phyloP scores from a whole-genome alignment of 805 yeast species.

The Priceomyces medius region DNA sequence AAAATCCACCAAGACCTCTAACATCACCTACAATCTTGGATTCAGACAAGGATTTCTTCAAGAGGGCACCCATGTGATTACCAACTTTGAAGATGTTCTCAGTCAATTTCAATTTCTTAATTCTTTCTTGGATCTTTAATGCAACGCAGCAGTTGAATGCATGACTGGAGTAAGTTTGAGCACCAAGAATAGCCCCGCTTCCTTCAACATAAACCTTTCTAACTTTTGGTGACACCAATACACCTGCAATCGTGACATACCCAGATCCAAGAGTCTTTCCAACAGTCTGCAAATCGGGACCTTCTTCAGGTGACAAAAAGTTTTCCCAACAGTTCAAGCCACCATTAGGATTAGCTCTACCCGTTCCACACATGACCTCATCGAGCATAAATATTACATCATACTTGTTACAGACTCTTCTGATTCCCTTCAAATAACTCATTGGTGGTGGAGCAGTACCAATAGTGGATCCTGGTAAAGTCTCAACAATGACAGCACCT shows the following conservation, averaged over 20 bases:
- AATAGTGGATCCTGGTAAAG: constrained; percentile 27
- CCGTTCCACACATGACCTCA: constrained; percentile 40
- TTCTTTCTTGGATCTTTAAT: constrained; percentile 25
- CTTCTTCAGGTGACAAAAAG: constrained; percentile 21
- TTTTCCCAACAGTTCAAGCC: constrained; percentile 32
- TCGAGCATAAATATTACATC: constrained; percentile 30
- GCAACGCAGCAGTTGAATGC: constrained; percentile 30
- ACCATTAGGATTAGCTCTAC: constrained; percentile 26
- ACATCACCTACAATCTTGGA: constrained; percentile 49
- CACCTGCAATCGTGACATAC: constrained; percentile 29
- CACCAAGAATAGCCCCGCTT: constrained; percentile 21
- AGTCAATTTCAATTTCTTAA: constrained; percentile 33
- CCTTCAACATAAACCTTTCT: constrained; percentile 19
- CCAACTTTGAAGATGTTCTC: constrained; percentile 44
- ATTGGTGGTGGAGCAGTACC: constrained; percentile 29
- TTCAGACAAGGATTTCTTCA: constrained; percentile 16
- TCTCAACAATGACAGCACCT: constrained; percentile 25
- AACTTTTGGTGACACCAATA: constrained; percentile 28
- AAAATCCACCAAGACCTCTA: constrained; percentile 62
- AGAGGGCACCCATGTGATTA: constrained; percentile 38
- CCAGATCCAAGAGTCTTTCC: constrained; percentile 34
- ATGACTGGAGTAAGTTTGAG: constrained; percentile 26
- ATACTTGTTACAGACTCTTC: constrained; percentile 31
- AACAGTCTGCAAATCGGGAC: constrained; percentile 32
- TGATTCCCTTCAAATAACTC: constrained; percentile 25